These are phyloP conservation scores for Mortierella sp. DNA, from an alignment of 371 early-diverging fungal genomes.

Conservation along the genomic window DNA sequence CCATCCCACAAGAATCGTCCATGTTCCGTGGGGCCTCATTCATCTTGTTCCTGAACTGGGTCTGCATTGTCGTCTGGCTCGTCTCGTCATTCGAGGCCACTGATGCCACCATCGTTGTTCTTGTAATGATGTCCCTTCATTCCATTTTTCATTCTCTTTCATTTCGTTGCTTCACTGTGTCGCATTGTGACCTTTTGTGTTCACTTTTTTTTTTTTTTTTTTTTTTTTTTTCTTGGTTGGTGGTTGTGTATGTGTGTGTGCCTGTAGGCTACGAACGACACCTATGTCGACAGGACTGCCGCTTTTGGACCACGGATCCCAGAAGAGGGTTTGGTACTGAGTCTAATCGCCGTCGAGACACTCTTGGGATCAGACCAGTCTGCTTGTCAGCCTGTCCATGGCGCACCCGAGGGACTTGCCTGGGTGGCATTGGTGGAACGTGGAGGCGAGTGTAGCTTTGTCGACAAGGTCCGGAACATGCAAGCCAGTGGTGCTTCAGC, in stretches of 20 bases:
- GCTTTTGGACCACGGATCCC: constrained; percentile 73
- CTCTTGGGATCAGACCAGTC: constrained; percentile 29
- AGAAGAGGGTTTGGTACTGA: constrained; percentile 64
- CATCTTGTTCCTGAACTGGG: constrained; percentile 42
- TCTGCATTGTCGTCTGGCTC: constrained; percentile 31
- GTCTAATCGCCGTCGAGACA: constrained; percentile 54
- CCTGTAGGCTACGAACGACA: constrained; percentile 62
- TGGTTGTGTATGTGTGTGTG: not conserved
- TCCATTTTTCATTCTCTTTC: not conserved
- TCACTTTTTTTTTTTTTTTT: not conserved
- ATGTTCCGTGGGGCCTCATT: constrained; percentile 43
- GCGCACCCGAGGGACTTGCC: constrained; percentile 50
- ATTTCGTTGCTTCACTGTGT: not conserved
- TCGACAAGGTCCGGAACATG: constrained; percentile 90
- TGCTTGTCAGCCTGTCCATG: constrained; percentile 26
- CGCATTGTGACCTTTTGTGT: not conserved
- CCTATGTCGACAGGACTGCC: constrained; percentile 66
- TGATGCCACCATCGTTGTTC: constrained; percentile 45
- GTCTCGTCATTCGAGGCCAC: constrained; percentile 33
- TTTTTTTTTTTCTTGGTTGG: not conserved
- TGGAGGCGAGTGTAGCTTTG: constrained; percentile 84
- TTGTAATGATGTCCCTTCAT: constrained; percentile 28
- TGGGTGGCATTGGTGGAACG: constrained; percentile 89
- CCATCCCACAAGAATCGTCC: not conserved
- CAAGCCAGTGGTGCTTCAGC: constrained; percentile 88